Evolutionary conservation across 2,329 filamentous ascomycete genomes (phyloP), one percentile per base, ranked within the genome.

Genomic region (Lanzia echinophila): DNA sequence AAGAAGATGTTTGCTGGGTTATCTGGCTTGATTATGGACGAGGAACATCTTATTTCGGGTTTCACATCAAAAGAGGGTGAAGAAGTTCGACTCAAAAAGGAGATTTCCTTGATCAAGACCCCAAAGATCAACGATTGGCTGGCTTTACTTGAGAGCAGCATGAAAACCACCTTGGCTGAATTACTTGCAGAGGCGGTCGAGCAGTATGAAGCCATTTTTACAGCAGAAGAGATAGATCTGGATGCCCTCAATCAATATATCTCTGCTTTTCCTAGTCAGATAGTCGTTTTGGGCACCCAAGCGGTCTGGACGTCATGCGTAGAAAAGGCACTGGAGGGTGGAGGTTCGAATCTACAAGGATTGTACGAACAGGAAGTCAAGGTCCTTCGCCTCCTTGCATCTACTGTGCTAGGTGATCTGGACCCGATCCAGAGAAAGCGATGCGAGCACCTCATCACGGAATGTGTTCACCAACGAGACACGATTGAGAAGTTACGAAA

Each of bases 1-100:
- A 92, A 95, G 70, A 99, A 99, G 77, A 99, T 99, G 94, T 99
- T 99, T 76, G 94, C 95, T 59, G 94, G 94, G 58, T 78, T 99
- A 46, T 92, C 87, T 4, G 94, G 94, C 3, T 79, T 99, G 34
- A 77, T 91, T 41, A 92, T 96, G 76, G 90, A 95, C 61, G 90
- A 97, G 52, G 88, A 96, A 63, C 83, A 84, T 24, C 83, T 89
- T 58, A 97, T 99, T 59, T 86, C 87, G 24, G 92, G 90, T 6
- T 92, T 97, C 65, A 94, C 87, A 2, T 99, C 94, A 0, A 96
- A 96, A 68, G 95, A 99, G 71, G 91, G 87, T 50, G 94, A 99
- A 71, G 79, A 85, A 58, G 90, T 99, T 47, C 79, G 79, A 58
- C 75, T 99, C 56, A 95, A 91, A 73, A 92, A 88, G 65, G 88